Evolutionary conservation across 768 basidiomycete genomes (phyloP), one percentile per base, ranked within the genome.

Genomic region (Lentinus brumalis): DNA sequence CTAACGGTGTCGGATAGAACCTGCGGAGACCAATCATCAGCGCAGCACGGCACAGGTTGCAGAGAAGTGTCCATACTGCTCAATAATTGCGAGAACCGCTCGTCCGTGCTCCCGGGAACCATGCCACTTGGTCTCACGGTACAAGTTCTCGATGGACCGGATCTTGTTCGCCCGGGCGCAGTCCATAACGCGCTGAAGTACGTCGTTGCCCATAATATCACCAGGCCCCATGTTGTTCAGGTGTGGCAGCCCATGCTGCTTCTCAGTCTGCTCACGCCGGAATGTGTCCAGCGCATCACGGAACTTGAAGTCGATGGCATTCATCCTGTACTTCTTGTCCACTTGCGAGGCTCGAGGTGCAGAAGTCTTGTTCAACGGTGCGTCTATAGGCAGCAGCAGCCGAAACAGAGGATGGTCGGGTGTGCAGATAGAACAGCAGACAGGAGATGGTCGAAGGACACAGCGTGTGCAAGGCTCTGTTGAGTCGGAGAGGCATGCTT

Each of bases 391-490:
- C 5, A 39, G 6, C 10, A 55, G 46, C 14, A 50, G 5, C 4
- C 11, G 16, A 12, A 49, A 55, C 32, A 31, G 29, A 4, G 59
- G 61, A 40, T 40, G 50, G 16, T 42, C 9, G 2, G 70, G 70
- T 35, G 59, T 55, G 53, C 70, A 69, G 29, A 74, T 41, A 21
- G 67, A 67, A 46, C 70, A 74, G 66, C 73, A 74, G 18, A 69
- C 32, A 5, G 55, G 8, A 10, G 68, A 60, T 9, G 38, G 15
- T 0, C 18, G 8, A 5, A 65, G 40, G 3, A n/a, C 8, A 30
- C 70, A 73, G 38, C 67, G 57, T 4, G 44, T 2, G 52, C 72
- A 73, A 16, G 66, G 62, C n/a, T n/a, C n/a, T 6, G 39, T 35
- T 2, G 42, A 18, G 14, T 31, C 15, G 12, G 11, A 4, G 12